Conservation (phyloP, 352 stramenopile species). For the Pythium phragmiticola region DNA sequence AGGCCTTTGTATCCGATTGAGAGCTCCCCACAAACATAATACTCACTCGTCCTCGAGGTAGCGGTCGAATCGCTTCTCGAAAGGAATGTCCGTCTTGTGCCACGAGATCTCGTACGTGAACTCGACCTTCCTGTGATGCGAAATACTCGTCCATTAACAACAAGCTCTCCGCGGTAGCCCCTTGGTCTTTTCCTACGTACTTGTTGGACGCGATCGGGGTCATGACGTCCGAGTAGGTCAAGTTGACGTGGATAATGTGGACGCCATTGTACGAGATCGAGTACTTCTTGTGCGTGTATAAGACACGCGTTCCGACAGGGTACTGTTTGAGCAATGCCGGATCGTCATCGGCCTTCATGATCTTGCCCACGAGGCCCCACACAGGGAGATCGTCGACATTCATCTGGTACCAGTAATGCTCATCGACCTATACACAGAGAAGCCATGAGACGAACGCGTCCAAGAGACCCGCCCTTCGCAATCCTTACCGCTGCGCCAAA, state of each 20-base stretch:
- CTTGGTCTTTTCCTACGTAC: conserved; percentile 22
- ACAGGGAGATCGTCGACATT: conserved; percentile 98
- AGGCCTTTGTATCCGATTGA: neutral
- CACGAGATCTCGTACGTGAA: conserved; percentile 96
- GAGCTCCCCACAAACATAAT: neutral
- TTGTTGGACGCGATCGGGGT: conserved; percentile 86
- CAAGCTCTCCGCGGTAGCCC: no score
- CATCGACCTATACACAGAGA: conserved; percentile 55
- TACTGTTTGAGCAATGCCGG: conserved; percentile 80
- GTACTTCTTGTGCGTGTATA: conserved; percentile 98
- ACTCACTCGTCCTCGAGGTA: conserved; percentile 96
- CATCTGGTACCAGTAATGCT: conserved; percentile 99
- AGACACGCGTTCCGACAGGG: conserved; percentile 73
- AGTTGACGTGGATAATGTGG: conserved; percentile 97
- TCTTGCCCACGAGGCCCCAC: conserved; percentile 98
- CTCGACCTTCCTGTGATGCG: conserved; percentile 59
- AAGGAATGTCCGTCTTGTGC: conserved; percentile 89
- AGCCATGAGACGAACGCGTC: neutral
- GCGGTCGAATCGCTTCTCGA: conserved; percentile 95
- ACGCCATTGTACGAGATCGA: conserved; percentile 97
- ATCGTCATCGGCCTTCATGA: conserved; percentile 89
- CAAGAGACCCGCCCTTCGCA: no score
- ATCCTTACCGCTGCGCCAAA: conserved; percentile 61
- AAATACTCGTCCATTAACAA: no score
- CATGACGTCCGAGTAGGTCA: conserved; percentile 92